Evolutionary conservation across 2,329 filamentous ascomycete genomes (phyloP).

Genomic region (Ophiostoma sp.): DNA sequence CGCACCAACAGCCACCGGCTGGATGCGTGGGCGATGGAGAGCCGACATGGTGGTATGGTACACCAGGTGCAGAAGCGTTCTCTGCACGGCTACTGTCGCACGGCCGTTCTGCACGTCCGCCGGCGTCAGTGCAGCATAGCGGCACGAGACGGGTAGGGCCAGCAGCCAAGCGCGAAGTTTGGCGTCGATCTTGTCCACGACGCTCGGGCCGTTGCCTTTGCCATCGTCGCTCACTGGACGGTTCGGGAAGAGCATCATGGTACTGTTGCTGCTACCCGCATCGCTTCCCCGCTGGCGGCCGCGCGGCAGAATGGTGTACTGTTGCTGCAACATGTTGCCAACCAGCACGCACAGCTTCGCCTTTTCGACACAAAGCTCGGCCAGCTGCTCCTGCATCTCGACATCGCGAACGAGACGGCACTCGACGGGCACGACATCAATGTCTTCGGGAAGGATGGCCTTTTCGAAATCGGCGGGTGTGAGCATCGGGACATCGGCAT

Average conservation of each 20-base stretch:
- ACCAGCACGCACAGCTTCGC: conserved; percentile 87
- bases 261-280: conserved; percentile 62
- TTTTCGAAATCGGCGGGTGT: conserved; percentile 83
- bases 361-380: conserved; percentile 87
- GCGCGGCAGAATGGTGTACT: conserved; percentile 88
- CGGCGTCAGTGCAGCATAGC: conserved; percentile 60
- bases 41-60: conserved; percentile 91
- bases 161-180: conserved; percentile 77
- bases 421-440: conserved; percentile 66
- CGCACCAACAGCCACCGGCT: conserved; percentile 67
- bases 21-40: conserved; percentile 85
- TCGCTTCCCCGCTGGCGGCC: conserved; percentile 63
- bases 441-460: conserved; percentile 63
- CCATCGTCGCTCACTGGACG: conserved; percentile 71
- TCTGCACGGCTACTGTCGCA: conserved; percentile 65
- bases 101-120: conserved; percentile 61
- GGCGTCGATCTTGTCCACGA: conserved; percentile 75
- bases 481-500: conserved; percentile 92
- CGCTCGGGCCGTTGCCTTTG: conserved; percentile 52
- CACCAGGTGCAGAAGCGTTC: conserved; percentile 88
- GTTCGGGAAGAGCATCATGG: conserved; percentile 89
- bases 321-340: conserved; percentile 82
- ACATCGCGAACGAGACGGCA: conserved; percentile 71
- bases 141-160: conserved; percentile 68
- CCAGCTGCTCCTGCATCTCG: conserved; percentile 73